Base-by-base conservation (phyloP, 176 grass and related monocot species). In the Eremochloa ophiuroides region DNA sequence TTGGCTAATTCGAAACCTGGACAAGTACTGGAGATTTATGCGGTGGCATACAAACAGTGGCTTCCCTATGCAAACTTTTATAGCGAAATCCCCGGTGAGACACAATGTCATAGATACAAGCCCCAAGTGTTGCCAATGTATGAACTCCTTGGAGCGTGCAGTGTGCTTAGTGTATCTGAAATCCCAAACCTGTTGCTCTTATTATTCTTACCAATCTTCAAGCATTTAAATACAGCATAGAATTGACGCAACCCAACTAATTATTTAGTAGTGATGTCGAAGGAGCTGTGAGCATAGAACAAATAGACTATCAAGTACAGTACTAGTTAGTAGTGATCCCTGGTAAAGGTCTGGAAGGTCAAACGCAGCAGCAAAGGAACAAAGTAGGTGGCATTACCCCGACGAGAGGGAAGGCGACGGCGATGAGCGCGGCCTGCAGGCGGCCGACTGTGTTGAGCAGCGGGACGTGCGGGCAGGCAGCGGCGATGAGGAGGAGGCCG, bases 371-470 rank as follows among this genome's bases (percentile, higher is more conserved):
- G 71, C 23, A 63, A 62, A 11, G 20, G n/a, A 12, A 50, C 53
- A 39, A 51, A 73, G 77, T 58, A 25, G 0, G 22, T 43, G 6
- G 44, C 71, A 68, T 88, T 93, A 98, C 95, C 80, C 95, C 95
- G n/a, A 98, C 90, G 59, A 98, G 95, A 62, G 95, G 95, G 74
- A 98, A 98, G 17, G 95, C 95, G 25, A 98, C 44, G 23, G 95
- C 82, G 51, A 98, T 86, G 53, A 93, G 87, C 1, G 69, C 73
- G 29, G 82, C 86, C 88, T 89, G 95, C 33, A 94, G 83, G 22
- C 74, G 81, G 40, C 79, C 81, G 30, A 63, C 66, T 0, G 81
- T 64, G 15, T 40, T 85, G 3, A 79, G 83, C 10, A 59, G 92
- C 14, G 86, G 14, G 20, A 84, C 60, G 71, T 93, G 86, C 50